Evolutionary conservation across 257 asterid genomes (phyloP), one percentile per base, ranked within the genome.

Genomic region (Jaltomata sinuosa): DNA sequence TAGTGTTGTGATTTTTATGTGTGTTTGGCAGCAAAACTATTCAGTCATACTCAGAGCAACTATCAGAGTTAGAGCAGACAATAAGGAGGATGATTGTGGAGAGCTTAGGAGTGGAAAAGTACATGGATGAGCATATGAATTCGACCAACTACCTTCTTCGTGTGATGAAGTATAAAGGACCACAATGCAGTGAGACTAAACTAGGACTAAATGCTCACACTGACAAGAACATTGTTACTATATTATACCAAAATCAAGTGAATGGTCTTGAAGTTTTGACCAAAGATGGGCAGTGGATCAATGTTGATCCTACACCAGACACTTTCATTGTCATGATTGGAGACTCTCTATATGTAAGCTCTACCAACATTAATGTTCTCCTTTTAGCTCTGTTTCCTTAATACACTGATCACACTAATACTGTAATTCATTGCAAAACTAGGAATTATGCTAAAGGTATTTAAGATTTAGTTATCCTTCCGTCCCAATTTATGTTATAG

Each of bases 311-410:
- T 54, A 84, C 90, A 10, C 84, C 68, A 0, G 25, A 90, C 36
- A 84, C 92, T 25, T 91, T 91, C 87, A 49, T 71, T 14, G 91
- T 91, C 87, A 88, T 91, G 89, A 80, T 83, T 16, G 97, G 97
- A 54, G 94, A 89, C 15, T 87, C 91, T 83, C 29, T 91, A 18
- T 62, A 21, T 27, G 97, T 90, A 86, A 84, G 90, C 72, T 6
- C 52, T 21, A 61, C 0, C 16, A 47, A 27, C 22, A 74, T 14
- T 22, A 42, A 12, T 15, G 0, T 42, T 4, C 3, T 74, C 0
- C 25, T 62, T 62, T 62, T 38, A 6, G 11, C 34, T 11, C 5
- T 50, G 6, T 52, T 15, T 49, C 2, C 16, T 49, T 49, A 1
- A 11, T 45, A 1, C 14, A 9, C 14, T 45, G 2, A 45, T 45